Percentiles rank a stretch among this genome's conserved stretches.
Conservation (phyloP, 768 basidiomycete genomes). For the Boletus subparvulus region DNA sequence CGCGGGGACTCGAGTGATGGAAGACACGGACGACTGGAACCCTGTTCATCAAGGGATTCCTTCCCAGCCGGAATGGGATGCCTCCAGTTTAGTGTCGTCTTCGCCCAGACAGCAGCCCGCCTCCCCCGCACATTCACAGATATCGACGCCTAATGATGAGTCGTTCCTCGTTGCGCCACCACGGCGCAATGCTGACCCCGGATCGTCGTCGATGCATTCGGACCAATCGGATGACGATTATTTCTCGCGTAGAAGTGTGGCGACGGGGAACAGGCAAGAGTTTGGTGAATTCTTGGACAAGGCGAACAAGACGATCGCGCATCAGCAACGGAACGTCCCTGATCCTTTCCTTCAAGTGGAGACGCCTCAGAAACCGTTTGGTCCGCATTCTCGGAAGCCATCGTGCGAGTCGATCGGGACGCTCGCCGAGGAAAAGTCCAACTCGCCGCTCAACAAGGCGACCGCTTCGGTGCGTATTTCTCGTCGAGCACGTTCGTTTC, state of each 20-base stretch:
- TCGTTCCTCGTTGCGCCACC: constrained; percentile 38
- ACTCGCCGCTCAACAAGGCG: constrained; percentile 92
- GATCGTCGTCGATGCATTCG: constrained; percentile 36
- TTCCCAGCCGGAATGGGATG: constrained; percentile 76
- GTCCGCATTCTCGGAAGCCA: constrained; percentile 71
- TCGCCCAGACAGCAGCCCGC: constrained; percentile 41
- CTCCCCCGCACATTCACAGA: constrained; percentile 65
- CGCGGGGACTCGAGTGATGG: constrained; percentile 44
- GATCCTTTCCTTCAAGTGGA: constrained; percentile 79
- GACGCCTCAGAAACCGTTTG: constrained; percentile 73
- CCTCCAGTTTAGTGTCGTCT: constrained; percentile 48
- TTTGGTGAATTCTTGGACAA: constrained; percentile 82
- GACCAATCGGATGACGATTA: constrained; percentile 66
- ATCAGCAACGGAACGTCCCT: constrained; percentile 71
- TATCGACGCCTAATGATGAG: constrained; percentile 50
- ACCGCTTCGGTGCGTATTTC: constrained; percentile 67
- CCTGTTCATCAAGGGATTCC: constrained; percentile 65
- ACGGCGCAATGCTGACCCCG: constrained; percentile 29
- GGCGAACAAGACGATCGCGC: constrained; percentile 81
- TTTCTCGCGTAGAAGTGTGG: constrained; percentile 39
- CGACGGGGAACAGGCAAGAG: constrained; percentile 36
- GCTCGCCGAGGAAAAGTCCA: constrained; percentile 87
- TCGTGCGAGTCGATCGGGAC: constrained; percentile 92
- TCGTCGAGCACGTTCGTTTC: not conserved
- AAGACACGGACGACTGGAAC: constrained; percentile 78